Base-by-base conservation (phyloP, 2,329 filamentous ascomycete genomes). In the Chaetomiaceae sp. region DNA sequence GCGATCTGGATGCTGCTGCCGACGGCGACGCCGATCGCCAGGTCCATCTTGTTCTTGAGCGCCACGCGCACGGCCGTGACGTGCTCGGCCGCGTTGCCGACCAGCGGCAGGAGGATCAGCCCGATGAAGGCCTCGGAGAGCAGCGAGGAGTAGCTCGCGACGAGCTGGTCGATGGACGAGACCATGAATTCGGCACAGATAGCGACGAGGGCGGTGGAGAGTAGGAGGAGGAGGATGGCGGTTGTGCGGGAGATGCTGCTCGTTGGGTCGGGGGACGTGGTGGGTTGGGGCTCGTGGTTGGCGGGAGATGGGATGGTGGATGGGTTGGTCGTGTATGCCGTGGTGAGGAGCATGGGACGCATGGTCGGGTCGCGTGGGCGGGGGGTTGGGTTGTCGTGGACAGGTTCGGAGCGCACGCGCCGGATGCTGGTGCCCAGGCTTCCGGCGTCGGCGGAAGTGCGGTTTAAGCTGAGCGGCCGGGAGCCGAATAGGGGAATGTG, bases 41-140 rank as follows among this genome's bases (percentile, higher is more conserved):
- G 66, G 62, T 86, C 83, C 79, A 86, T 84, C 68, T 86, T 85
- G 65, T 86, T 85, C 67, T 84, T 84, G 64, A 79, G 75, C 0
- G 83, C 83, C 6, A 86, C 83, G 6, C 77, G 81, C 15, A 86
- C 75, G 4, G 83, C 81, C 3, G 83, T 86, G 9, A 84, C 79
- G 61, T 86, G 83, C 63, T 86, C 83, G 0, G 83, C 83, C 0
- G 83, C 83, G 53, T 86, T 87, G 42, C 83, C 83, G 14, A 86
- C 81, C 45, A 87, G 84, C 8, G 83, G 83, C 2, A 87, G 69
- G 49, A 87, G 78, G 54, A 87, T 86, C 12, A 87, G 70, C 53
- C 83, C 83, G 43, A 87, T 81, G 51, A 86, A 86, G 6, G 76
- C 75, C 60, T 86, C 80, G 8, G 40, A 47, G 76, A 75, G 7